phyloP scores from a whole-genome alignment of 441 rosid genomes.

The Arabidopsis lyrata region DNA sequence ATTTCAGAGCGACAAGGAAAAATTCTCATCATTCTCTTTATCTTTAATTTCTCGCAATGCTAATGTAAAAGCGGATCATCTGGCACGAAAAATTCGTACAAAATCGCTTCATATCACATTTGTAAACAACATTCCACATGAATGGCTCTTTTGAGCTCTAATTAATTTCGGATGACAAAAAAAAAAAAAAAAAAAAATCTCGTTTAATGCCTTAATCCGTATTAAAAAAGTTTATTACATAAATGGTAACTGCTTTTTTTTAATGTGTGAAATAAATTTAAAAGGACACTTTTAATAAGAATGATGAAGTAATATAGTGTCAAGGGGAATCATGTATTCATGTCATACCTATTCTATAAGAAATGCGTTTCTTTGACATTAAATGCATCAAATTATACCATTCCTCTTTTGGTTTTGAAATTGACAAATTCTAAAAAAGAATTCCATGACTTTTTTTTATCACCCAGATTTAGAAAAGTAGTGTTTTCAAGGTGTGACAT shows the following conservation, averaged over 20 bases:
- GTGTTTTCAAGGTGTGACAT: constrained; percentile 29
- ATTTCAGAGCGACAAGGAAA: too few species aligned
- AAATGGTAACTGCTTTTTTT: not conserved
- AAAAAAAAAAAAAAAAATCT: too few species aligned
- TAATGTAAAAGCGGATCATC: too few species aligned
- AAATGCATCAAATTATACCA: not conserved
- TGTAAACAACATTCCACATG: too few species aligned
- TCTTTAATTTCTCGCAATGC: too few species aligned
- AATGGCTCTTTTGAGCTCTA: too few species aligned
- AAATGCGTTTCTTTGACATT: not conserved
- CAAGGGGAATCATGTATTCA: not conserved
- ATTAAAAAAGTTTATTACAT: too few species aligned
- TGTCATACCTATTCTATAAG: not conserved
- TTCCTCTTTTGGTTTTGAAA: constrained; percentile 17
- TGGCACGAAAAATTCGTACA: too few species aligned
- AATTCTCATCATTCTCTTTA: too few species aligned
- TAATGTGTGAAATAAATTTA: not conserved
- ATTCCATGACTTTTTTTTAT: not conserved
- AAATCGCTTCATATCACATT: too few species aligned
- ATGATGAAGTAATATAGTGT: not conserved
- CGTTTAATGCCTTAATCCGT: too few species aligned
- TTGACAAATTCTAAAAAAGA: constrained; percentile 9
- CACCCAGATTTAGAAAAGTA: constrained; percentile 6
- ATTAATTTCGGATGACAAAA: too few species aligned
- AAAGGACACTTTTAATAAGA: not conserved